Percentiles rank a stretch among this genome's conserved stretches.
Evolutionary conservation across 2,329 filamentous ascomycete genomes (phyloP).

Genomic region (Tympanopsis confertula): DNA sequence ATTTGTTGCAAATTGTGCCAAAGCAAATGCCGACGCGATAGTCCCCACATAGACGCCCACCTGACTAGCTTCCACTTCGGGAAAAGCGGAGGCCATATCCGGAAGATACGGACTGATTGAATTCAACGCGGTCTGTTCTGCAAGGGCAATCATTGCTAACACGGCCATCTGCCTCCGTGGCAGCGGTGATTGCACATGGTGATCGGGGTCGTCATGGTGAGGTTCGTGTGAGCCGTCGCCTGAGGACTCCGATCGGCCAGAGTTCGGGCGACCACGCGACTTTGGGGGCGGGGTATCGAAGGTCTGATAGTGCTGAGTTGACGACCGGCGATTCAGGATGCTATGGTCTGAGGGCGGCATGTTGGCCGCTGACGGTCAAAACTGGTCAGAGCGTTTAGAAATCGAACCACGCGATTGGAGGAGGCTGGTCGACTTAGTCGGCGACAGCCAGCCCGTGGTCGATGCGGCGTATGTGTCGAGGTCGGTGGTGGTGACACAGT

Average conservation of each 20-base stretch:
- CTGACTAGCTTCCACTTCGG: constrained; percentile 59
- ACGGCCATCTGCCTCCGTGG: constrained; percentile 74
- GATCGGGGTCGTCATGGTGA: constrained; percentile 14
- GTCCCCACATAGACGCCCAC: constrained; percentile 82
- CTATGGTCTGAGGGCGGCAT: too few species aligned
- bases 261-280: constrained; percentile 34
- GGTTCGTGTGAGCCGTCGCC: constrained; percentile 14
- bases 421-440: not conserved
- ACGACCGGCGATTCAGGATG: constrained; percentile 14
- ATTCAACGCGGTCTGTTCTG: constrained; percentile 93
- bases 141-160: constrained; percentile 76
- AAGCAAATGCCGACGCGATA: constrained; percentile 80
- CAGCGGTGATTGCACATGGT: constrained; percentile 52
- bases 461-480: too few species aligned
- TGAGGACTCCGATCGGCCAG: constrained; percentile 16
- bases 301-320: constrained; percentile 62
- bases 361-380: too few species aligned
- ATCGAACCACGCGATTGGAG: not conserved
- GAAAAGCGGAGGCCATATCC: constrained; percentile 79
- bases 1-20: constrained; percentile 86
- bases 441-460: too few species aligned
- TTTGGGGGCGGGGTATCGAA: constrained; percentile 67
- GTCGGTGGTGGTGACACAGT: too few species aligned
- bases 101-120: constrained; percentile 93
- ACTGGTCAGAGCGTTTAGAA: too few species aligned